Percentiles rank a stretch among this genome's conserved stretches.
Evolutionary conservation across 2,329 filamentous ascomycete species (phyloP).

Genomic region (Aotearoamyces nothofagi): DNA sequence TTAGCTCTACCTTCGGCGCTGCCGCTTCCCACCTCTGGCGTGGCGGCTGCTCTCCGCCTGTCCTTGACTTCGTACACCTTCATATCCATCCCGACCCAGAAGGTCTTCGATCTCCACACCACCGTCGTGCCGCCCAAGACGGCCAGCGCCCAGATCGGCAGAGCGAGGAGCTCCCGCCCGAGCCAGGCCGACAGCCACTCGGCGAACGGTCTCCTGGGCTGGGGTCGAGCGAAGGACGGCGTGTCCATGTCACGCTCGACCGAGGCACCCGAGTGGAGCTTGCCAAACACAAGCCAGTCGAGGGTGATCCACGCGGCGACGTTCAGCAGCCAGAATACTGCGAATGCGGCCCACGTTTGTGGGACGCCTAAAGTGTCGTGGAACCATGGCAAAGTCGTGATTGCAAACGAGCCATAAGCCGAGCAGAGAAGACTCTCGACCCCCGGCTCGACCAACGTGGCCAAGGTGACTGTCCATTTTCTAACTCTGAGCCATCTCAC

Average conservation of each 20-base stretch:
- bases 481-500: conserved; percentile 84
- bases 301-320: conserved; percentile 56
- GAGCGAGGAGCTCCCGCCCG: conserved; percentile 64
- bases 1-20: not conserved
- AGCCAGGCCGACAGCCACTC: conserved; percentile 77
- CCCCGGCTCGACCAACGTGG: conserved; percentile 83
- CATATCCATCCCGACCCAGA: conserved; percentile 73
- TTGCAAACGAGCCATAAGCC: conserved; percentile 61
- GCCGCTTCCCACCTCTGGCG: not conserved
- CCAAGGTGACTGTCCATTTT: conserved; percentile 83
- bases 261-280: conserved; percentile 58
- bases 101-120: conserved; percentile 70
- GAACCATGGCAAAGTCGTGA: conserved; percentile 59
- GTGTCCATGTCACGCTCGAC: conserved; percentile 59
- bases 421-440: conserved; percentile 82
- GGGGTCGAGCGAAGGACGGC: conserved; percentile 52
- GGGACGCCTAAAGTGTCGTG: conserved; percentile 34
- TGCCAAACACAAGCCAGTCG: conserved; percentile 60
- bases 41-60: not conserved
- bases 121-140: conserved; percentile 81
- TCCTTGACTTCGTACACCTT: conserved; percentile 44
- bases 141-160: conserved; percentile 84
- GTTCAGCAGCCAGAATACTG: conserved; percentile 47
- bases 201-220: conserved; percentile 37
- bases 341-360: conserved; percentile 53